Conservation (phyloP, 805 yeast species). For the Isabelozyma gotoi region DNA sequence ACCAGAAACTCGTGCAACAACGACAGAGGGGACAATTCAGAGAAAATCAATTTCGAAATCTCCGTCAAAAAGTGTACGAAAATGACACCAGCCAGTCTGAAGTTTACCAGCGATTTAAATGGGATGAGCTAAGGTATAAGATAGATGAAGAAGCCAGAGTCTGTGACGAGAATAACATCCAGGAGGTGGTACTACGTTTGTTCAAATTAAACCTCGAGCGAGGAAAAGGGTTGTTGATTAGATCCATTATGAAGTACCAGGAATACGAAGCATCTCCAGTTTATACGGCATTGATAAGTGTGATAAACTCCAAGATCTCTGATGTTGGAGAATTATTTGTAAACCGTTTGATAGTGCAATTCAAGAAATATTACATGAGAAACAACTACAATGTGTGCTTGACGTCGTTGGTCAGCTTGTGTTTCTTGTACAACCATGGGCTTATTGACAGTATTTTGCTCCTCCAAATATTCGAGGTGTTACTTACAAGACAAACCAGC, state of each 20-base stretch:
- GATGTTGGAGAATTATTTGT: slow-evolving; percentile 60
- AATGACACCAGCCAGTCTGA: background rate
- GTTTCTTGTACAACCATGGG: slow-evolving; percentile 61
- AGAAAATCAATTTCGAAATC: background rate
- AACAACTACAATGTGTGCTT: slow-evolving; percentile 46
- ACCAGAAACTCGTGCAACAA: background rate
- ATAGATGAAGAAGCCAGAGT: slow-evolving; percentile 51
- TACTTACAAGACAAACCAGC: slow-evolving; percentile 42
- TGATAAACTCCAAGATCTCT: slow-evolving; percentile 68
- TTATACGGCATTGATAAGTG: slow-evolving; percentile 57
- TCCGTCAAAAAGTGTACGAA: background rate
- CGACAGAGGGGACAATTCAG: background rate
- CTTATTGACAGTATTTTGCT: slow-evolving; percentile 41
- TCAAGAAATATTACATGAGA: slow-evolving; percentile 51
- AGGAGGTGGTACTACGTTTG: slow-evolving; percentile 46
- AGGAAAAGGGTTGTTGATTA: slow-evolving; percentile 62
- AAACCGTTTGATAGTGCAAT: slow-evolving; percentile 54
- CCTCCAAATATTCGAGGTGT: slow-evolving; percentile 34
- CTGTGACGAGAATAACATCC: slow-evolving; percentile 47
- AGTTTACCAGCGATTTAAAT: slow-evolving; percentile 47
- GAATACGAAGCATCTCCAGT: slow-evolving; percentile 38
- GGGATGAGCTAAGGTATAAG: slow-evolving; percentile 52
- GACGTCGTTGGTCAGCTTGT: slow-evolving; percentile 47
- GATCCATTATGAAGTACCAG: slow-evolving; percentile 56
- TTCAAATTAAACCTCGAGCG: slow-evolving; percentile 58